These are phyloP conservation scores for Colletotrichum tabaci DNA, from an alignment of 2,329 filamentous ascomycete genomes.

Conservation along the genomic window DNA sequence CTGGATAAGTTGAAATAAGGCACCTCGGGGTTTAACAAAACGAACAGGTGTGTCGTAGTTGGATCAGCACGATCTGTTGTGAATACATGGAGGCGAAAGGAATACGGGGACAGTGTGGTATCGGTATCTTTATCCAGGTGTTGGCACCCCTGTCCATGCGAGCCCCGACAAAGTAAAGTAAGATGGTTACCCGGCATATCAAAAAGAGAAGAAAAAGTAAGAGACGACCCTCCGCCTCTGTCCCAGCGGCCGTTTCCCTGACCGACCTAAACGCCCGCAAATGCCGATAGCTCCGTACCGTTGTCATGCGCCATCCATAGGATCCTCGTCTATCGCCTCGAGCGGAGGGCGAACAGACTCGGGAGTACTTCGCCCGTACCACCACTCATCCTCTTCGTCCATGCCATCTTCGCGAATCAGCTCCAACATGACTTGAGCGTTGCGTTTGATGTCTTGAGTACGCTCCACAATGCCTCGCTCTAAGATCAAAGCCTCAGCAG, in stretches of 20 bases:
- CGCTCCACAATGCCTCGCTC: conserved; percentile 71
- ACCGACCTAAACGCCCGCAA: conserved; percentile 42
- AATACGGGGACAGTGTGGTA: conserved; percentile 18
- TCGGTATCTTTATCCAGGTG: conserved; percentile 35
- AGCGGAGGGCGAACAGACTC: conserved; percentile 68
- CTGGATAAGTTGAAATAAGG: background rate
- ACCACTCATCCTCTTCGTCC: conserved; percentile 74
- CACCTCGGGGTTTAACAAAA: background rate
- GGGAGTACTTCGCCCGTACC: conserved; percentile 69
- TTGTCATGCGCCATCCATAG: conserved; percentile 50
- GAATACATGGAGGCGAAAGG: conserved; percentile 7
- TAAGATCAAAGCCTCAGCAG: conserved; percentile 74
- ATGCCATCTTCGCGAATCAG: conserved; percentile 75
- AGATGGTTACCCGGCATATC: background rate
- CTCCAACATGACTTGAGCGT: conserved; percentile 73
- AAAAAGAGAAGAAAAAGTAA: background rate
- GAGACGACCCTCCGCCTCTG: conserved; percentile 1
- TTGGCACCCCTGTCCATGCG: conserved; percentile 31
- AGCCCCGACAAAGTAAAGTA: conserved; percentile 19
- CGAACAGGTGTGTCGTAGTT: background rate
- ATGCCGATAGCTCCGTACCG: conserved; percentile 39
- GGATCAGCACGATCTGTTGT: background rate
- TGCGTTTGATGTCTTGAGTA: conserved; percentile 74
- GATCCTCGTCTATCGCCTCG: conserved; percentile 68
- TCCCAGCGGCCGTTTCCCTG: conserved; percentile 14